A percentile compares a stretch with the other conserved stretches of the same genome.
phyloP scores from a whole-genome alignment of 768 basidiomycete species.

The Boletus edulis region DNA sequence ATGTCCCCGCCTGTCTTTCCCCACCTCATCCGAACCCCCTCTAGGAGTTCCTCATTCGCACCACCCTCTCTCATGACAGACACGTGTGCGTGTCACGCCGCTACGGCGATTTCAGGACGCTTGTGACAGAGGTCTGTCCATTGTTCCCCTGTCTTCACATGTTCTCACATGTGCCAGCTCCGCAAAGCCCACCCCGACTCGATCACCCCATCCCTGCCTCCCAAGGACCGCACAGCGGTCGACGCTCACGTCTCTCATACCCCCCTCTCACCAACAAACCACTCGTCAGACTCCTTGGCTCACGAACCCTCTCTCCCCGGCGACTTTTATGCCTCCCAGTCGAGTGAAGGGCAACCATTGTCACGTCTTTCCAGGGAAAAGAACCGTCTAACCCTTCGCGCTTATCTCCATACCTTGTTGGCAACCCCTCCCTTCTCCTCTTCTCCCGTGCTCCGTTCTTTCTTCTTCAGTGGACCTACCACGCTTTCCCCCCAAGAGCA shows the following conservation, averaged over 20 bases:
- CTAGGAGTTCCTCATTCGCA: slow-evolving; percentile 95
- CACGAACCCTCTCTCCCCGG: slow-evolving; percentile 70
- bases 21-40: not conserved
- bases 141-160: not conserved
- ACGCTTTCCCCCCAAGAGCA: slow-evolving; percentile 66
- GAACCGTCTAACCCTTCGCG: slow-evolving; percentile 90
- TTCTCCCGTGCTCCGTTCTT: slow-evolving; percentile 82
- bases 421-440: slow-evolving; percentile 70
- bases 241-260: slow-evolving; percentile 37
- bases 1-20: slow-evolving; percentile 4
- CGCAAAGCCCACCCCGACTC: slow-evolving; percentile 84
- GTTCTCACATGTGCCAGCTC: slow-evolving; percentile 49
- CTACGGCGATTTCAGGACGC: slow-evolving; percentile 92
- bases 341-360: not conserved
- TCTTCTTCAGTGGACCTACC: slow-evolving; percentile 78
- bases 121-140: slow-evolving; percentile 71
- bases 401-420: slow-evolving; percentile 85
- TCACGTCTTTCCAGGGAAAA: slow-evolving; percentile 80
- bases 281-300: slow-evolving; percentile 46
- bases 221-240: slow-evolving; percentile 81
- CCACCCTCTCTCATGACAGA: slow-evolving; percentile 62
- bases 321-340: slow-evolving; percentile 22
- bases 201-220: slow-evolving; percentile 76
- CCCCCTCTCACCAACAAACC: not conserved
- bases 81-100: slow-evolving; percentile 90